Conservation (phyloP, 192 early-diverging fungal species). For the Coemansia sp. region DNA sequence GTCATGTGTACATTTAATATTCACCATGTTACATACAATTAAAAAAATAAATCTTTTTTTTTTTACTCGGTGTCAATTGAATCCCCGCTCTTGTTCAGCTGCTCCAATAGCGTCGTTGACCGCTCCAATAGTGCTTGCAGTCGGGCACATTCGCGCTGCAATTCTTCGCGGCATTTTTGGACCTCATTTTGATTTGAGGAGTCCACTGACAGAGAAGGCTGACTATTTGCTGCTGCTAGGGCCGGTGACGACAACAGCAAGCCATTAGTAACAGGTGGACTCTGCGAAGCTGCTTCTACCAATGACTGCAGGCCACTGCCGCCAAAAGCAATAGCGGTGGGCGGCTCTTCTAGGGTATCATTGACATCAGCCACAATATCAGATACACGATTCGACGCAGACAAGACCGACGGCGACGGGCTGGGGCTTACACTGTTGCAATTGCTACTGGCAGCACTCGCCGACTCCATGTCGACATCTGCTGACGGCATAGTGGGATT, state of each 20-base stretch:
- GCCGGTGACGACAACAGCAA: not conserved
- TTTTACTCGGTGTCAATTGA: not conserved
- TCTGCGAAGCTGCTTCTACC: constrained; percentile 22
- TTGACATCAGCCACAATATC: not conserved
- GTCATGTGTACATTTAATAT: constrained; percentile 3
- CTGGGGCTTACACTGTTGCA: constrained; percentile 23
- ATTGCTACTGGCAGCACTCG: constrained; percentile 5
- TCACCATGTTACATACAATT: not conserved
- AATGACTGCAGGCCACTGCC: constrained; percentile 22
- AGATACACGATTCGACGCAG: not conserved
- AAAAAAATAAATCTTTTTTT: not conserved
- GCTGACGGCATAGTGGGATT: not conserved
- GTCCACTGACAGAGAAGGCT: not conserved
- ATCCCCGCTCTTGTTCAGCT: constrained; percentile 23
- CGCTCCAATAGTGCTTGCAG: constrained; percentile 40
- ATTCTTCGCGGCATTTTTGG: constrained; percentile 34
- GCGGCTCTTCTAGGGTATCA: not conserved
- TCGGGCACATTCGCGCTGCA: constrained; percentile 45
- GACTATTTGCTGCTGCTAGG: not conserved
- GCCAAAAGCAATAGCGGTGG: not conserved
- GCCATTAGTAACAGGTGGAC: constrained; percentile 12
- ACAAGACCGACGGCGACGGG: not conserved
- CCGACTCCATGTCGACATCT: constrained; percentile 5
- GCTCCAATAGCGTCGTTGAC: constrained; percentile 41
- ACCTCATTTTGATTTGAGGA: constrained; percentile 24